phyloP scores from a whole-genome alignment of 139 green algal genomes.

The Coelastrella sp. region DNA sequence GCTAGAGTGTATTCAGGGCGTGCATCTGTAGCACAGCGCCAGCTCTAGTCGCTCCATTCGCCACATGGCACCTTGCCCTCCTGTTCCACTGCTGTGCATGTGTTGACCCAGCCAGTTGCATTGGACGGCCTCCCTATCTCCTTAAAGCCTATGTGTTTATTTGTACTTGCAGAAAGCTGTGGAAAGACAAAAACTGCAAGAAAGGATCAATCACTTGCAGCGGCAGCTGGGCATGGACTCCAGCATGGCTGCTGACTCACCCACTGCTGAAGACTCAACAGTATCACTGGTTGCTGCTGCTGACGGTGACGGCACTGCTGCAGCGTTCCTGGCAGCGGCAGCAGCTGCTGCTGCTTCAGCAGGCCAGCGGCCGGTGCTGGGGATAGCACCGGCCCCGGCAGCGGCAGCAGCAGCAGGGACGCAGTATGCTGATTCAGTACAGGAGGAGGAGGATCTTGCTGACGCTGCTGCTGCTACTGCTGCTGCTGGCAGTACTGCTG shows the following conservation, averaged over 20 bases:
- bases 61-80: no score
- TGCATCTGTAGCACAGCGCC: no score
- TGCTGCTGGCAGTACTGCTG: not conserved
- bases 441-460: not conserved
- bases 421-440: not conserved
- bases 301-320: not conserved
- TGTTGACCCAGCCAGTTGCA: no score
- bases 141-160: not conserved
- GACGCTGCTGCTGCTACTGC: not conserved
- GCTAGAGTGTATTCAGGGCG: no score
- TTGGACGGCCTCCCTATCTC: no score
- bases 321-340: not conserved
- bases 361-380: not conserved
- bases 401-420: not conserved
- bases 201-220: not conserved
- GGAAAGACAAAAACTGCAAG: not conserved
- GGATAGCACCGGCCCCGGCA: not conserved
- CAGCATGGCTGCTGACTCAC: not conserved
- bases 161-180: not conserved
- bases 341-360: not conserved
- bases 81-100: no score
- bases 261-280: not conserved
- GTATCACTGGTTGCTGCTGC: not conserved
- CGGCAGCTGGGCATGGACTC: not conserved
- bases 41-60: no score